Base-by-base conservation (phyloP, 1,284 basidiomycete species). In the Papiliotrema laurentii region DNA sequence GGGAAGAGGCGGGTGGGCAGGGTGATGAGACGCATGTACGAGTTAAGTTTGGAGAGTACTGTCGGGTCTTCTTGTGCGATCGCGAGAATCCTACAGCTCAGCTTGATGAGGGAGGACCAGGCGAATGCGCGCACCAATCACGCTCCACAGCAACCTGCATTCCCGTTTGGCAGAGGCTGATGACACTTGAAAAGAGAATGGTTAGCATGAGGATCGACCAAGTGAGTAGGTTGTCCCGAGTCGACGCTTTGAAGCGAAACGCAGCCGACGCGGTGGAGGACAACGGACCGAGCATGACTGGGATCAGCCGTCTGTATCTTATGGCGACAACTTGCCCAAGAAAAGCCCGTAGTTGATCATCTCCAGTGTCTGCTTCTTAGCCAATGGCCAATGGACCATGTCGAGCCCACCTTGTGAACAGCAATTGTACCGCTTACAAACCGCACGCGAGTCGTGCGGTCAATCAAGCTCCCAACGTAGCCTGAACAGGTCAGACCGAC, bases 391-490 rank as follows among this genome's bases (percentile, higher is more conserved):
- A n/a, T n/a, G n/a, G n/a, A n/a, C n/a, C n/a, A n/a, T n/a, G n/a
- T n/a, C n/a, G n/a, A n/a, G 18, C 44, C 14, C 36, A 47, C 66
- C 63, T 78, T 78, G 45, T 78, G 77, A 1, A 61, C 58, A 4
- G 66, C 49, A 31, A 78, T 73, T 16, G 68, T 65, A 2, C 52
- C 43, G 1, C 75, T 59, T 1, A 77, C 60, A 26, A 75, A 62
- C 0, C 55, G 48, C 28, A 66, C 54, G 5, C 60, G 49, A 3
- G 48, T 51, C 1, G 45, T 38, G 1, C 25, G 18, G 52, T 78
- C 77, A 21, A 78, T 72, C 28, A 71, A 49, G 1, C 65, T 59
- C 0, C 77, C 78, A 21, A 78, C 66, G 22, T 59, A 65, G 11
- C 72, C 68, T 2, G 68, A 61, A 9, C 72, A 60, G 1, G 75